These are phyloP conservation scores for Didymella glomerata DNA, from an alignment of 2,329 filamentous ascomycete species.

Conservation along the genomic window DNA sequence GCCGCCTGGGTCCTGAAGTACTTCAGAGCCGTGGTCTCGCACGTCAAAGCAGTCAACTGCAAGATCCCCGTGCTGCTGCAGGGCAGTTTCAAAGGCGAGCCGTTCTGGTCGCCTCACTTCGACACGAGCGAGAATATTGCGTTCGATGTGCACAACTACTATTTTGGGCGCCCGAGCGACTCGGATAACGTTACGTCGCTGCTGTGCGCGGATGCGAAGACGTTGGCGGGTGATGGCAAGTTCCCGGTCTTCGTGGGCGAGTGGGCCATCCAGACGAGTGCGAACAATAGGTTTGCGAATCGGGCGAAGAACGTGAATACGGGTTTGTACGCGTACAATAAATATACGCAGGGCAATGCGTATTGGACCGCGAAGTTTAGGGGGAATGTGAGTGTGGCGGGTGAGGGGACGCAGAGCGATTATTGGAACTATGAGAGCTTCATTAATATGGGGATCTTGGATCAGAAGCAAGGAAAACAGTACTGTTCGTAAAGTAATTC, in stretches of 20 bases:
- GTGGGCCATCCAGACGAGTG: conserved; percentile 46
- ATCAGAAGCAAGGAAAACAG: conserved; percentile 14
- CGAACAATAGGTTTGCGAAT: conserved; percentile 44
- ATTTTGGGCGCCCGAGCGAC: conserved; percentile 29
- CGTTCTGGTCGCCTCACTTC: conserved; percentile 29
- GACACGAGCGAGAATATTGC: conserved; percentile 29
- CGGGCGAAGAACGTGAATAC: conserved; percentile 44
- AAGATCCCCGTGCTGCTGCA: conserved; percentile 32
- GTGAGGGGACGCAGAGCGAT: conserved; percentile 26
- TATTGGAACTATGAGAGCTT: conserved; percentile 27
- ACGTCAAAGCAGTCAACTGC: conserved; percentile 27
- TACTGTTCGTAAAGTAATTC: conserved; percentile 10
- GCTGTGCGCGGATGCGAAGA: conserved; percentile 30
- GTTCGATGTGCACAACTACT: conserved; percentile 39
- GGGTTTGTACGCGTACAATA: conserved; percentile 46
- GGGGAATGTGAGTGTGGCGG: conserved; percentile 24
- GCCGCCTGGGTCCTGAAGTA: conserved; percentile 47
- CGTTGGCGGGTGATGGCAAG: conserved; percentile 22
- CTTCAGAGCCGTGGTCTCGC: conserved; percentile 31
- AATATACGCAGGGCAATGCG: conserved; percentile 43
- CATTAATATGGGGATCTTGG: conserved; percentile 17
- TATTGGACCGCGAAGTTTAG: conserved; percentile 40
- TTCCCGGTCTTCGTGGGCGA: conserved; percentile 48
- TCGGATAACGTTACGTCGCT: conserved; percentile 22
- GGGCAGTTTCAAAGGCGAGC: conserved; percentile 30